phyloP scores from a whole-genome alignment of 192 early-diverging fungal species.

The Backusella westeae region DNA sequence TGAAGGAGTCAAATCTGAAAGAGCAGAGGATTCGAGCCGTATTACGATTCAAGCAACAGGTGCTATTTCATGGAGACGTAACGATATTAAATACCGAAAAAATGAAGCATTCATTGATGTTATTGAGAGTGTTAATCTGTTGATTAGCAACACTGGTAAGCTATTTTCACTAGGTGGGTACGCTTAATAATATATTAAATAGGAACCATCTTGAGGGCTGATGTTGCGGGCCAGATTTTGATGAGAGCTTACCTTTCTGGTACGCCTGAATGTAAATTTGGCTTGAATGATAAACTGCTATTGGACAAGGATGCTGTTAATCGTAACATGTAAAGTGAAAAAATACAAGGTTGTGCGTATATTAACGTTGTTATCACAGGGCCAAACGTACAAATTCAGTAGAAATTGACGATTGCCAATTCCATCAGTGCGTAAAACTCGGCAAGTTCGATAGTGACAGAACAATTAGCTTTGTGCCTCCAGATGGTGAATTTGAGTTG shows the following conservation, averaged over 20 bases:
- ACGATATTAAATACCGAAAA: slow-evolving; percentile 94
- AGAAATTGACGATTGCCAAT: slow-evolving; percentile 96
- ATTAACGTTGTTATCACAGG: neutral
- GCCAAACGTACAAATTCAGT: slow-evolving; percentile 59
- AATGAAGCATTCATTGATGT: slow-evolving; percentile 99
- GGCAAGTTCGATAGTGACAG: slow-evolving; percentile 90
- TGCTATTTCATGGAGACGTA: slow-evolving; percentile 88
- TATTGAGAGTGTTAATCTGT: slow-evolving; percentile 94
- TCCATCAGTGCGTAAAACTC: slow-evolving; percentile 97
- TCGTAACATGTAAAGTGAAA: slow-evolving; percentile 30
- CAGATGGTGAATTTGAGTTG: slow-evolving; percentile 94
- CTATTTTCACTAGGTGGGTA: neutral
- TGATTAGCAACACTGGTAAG: slow-evolving; percentile 65
- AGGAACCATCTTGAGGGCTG: slow-evolving; percentile 77
- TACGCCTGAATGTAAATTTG: slow-evolving; percentile 97
- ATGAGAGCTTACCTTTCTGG: slow-evolving; percentile 97
- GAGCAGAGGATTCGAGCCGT: slow-evolving; percentile 77
- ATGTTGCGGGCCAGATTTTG: slow-evolving; percentile 87
- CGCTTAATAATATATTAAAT: slow-evolving; percentile 33
- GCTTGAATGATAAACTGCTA: slow-evolving; percentile 93
- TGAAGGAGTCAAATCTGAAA: slow-evolving; percentile 78
- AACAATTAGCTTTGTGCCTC: slow-evolving; percentile 97
- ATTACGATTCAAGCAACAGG: slow-evolving; percentile 94
- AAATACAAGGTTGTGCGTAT: too few relatives aligned
- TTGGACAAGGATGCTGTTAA: slow-evolving; percentile 69